Percentiles rank a stretch among this genome's conserved stretches.
These are phyloP conservation scores for Apophysomyces sp. DNA, from an alignment of 371 early-diverging fungal species.

Conservation along the genomic window DNA sequence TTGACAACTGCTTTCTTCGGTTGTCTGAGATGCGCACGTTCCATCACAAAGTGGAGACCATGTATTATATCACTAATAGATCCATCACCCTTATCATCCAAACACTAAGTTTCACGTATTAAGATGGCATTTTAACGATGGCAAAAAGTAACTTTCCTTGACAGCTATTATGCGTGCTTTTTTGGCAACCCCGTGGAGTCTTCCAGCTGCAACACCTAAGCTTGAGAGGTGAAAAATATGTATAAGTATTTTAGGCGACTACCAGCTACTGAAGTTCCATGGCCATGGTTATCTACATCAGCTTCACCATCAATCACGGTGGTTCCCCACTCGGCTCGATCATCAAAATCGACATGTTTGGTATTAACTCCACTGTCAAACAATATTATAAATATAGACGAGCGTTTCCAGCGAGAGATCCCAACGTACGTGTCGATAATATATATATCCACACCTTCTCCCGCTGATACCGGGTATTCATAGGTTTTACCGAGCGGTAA, in stretches of 20 bases:
- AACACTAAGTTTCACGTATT: constrained; percentile 15
- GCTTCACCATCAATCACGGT: constrained; percentile 44
- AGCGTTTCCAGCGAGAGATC: neutral
- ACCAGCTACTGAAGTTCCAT: constrained; percentile 68
- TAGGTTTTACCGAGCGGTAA: constrained; percentile 15
- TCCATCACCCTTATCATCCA: constrained; percentile 46
- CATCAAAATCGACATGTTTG: constrained; percentile 64
- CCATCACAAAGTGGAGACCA: constrained; percentile 66
- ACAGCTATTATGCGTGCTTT: constrained; percentile 61
- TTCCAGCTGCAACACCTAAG: constrained; percentile 44
- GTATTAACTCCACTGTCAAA: constrained; percentile 56
- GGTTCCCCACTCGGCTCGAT: constrained; percentile 61
- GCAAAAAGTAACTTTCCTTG: constrained; percentile 20
- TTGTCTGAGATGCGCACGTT: constrained; percentile 85
- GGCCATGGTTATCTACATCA: constrained; percentile 60
- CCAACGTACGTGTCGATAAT: constrained; percentile 42
- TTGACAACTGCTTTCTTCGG: constrained; percentile 74
- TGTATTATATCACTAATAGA: constrained; percentile 52
- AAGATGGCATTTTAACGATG: neutral
- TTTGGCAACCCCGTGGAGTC: constrained; percentile 58
- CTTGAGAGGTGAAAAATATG: neutral
- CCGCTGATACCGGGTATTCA: constrained; percentile 20
- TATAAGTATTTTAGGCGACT: neutral
- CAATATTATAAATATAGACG: neutral
- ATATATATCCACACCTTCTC: constrained; percentile 44